Evolutionary conservation across 2,329 filamentous ascomycete genomes (phyloP).

Genomic region (Rutstroemia sp.): DNA sequence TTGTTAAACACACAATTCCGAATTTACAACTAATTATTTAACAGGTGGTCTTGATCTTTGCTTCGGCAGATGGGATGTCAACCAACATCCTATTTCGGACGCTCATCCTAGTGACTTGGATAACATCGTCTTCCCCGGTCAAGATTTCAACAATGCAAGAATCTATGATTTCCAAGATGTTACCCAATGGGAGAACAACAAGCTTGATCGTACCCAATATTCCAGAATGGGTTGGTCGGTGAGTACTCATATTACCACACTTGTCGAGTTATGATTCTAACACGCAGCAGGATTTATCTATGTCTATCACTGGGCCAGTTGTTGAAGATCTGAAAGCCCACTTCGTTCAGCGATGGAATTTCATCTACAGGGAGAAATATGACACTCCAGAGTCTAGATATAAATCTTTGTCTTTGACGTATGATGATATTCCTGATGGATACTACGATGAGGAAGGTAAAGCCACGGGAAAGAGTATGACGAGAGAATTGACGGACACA

Average conservation of each 20-base stretch:
- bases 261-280: background rate
- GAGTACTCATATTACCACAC: background rate
- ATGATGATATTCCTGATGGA: constrained; percentile 17
- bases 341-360: constrained; percentile 87
- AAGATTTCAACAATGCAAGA: constrained; percentile 87
- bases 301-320: constrained; percentile 60
- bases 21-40: background rate
- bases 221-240: constrained; percentile 85
- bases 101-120: constrained; percentile 72
- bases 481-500: constrained; percentile 7
- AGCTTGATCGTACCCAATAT: constrained; percentile 70
- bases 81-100: constrained; percentile 69
- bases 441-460: constrained; percentile 23
- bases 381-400: constrained; percentile 40
- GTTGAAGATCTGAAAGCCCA: constrained; percentile 69
- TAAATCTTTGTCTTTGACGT: constrained; percentile 13
- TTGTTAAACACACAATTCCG: no score
- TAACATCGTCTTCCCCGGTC: constrained; percentile 74
- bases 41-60: constrained; percentile 70
- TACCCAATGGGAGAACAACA: constrained; percentile 72
- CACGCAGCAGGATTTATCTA: constrained; percentile 54
- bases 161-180: constrained; percentile 78
- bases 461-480: constrained; percentile 7
- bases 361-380: constrained; percentile 81
- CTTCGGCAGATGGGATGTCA: constrained; percentile 84